phyloP scores from a whole-genome alignment of 495 filamentous ascomycete species.

The Tetracladium setigerum region DNA sequence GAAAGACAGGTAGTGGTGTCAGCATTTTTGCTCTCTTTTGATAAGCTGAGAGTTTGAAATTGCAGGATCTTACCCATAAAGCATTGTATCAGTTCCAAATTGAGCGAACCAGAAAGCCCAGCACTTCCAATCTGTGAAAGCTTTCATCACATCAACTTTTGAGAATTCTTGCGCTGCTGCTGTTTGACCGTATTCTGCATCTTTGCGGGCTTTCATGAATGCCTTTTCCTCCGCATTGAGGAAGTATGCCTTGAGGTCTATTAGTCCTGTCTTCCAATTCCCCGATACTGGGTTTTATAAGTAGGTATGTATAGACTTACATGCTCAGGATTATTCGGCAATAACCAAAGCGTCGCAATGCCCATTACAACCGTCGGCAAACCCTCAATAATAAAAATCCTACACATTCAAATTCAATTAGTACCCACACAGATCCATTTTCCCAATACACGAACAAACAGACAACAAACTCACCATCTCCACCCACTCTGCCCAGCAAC shows the following conservation, averaged over 20 bases:
- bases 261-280: conserved; percentile 9
- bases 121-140: conserved; percentile 53
- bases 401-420: too few relatives aligned
- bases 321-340: conserved; percentile 57
- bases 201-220: conserved; percentile 35
- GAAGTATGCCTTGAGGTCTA: conserved; percentile 41
- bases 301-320: conserved; percentile 19
- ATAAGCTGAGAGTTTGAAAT: neutral
- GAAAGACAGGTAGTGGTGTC: neutral
- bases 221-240: conserved; percentile 50
- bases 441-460: neutral
- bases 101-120: conserved; percentile 56
- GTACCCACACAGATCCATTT: neutral
- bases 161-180: conserved; percentile 51
- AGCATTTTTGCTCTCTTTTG: neutral
- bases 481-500: conserved; percentile 24
- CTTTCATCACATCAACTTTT: conserved; percentile 35
- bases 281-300: conserved; percentile 1
- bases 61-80: conserved; percentile 44
- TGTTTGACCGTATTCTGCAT: conserved; percentile 50
- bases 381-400: conserved; percentile 9
- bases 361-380: conserved; percentile 42
- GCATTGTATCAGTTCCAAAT: conserved; percentile 64
- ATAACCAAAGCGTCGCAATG: conserved; percentile 44
- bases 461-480: conserved; percentile 7